Percentiles rank a stretch among this genome's conserved stretches.
phyloP scores from a whole-genome alignment of 1,284 basidiomycete species.

The Hymenochaete sp. region DNA sequence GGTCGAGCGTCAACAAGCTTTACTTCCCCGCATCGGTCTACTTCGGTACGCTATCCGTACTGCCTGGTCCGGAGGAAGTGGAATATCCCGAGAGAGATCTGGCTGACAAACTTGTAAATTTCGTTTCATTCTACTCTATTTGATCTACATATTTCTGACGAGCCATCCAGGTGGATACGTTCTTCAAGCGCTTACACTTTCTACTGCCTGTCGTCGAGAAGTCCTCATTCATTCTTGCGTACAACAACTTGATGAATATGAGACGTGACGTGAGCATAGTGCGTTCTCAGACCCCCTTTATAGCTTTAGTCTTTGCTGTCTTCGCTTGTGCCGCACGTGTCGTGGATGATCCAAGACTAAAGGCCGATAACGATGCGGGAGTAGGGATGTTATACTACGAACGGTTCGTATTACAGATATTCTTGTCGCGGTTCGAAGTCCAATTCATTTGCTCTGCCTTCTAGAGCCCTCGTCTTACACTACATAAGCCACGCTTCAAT shows the following conservation, averaged over 20 bases:
- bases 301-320: constrained; percentile 70
- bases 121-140: constrained; percentile 11
- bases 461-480: constrained; percentile 75
- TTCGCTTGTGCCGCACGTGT: constrained; percentile 77
- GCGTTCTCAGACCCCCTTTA: constrained; percentile 59
- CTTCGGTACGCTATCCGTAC: constrained; percentile 76
- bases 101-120: constrained; percentile 67
- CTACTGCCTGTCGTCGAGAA: constrained; percentile 80
- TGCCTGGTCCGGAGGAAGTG: constrained; percentile 79
- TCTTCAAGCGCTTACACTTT: constrained; percentile 79
- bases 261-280: constrained; percentile 43
- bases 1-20: constrained; percentile 69
- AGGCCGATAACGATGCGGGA: constrained; percentile 64
- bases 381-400: constrained; percentile 84
- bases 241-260: constrained; percentile 66
- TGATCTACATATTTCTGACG: constrained; percentile 13
- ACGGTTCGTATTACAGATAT: constrained; percentile 41
- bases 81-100: constrained; percentile 77
- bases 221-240: constrained; percentile 66
- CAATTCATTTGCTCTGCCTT: constrained; percentile 20
- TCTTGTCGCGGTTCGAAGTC: constrained; percentile 15
- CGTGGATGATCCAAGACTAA: constrained; percentile 62
- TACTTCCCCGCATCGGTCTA: constrained; percentile 86
- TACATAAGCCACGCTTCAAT: constrained; percentile 80
- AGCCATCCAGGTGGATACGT: constrained; percentile 62